These are phyloP conservation scores for Penicillium mononematosum DNA, from an alignment of 495 filamentous ascomycete genomes.

Conservation along the genomic window DNA sequence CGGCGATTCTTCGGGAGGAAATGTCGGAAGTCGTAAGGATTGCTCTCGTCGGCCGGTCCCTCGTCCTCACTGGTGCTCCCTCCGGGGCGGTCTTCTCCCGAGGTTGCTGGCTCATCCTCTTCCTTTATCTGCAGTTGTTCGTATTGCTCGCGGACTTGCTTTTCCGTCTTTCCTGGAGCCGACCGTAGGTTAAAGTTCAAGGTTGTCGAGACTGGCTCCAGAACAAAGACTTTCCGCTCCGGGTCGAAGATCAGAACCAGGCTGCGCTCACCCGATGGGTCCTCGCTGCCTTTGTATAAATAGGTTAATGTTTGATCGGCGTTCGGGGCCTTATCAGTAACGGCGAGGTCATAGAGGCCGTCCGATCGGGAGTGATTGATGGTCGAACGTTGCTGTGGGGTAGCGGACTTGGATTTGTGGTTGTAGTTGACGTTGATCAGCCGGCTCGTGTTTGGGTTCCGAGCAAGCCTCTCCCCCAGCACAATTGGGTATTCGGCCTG, in stretches of 20 bases:
- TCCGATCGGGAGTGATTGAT: conserved; percentile 41
- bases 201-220: conserved; percentile 50
- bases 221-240: conserved; percentile 47
- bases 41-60: conserved; percentile 49
- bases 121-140: conserved; percentile 45
- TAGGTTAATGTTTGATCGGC: conserved; percentile 46
- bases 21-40: conserved; percentile 60
- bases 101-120: conserved; percentile 38
- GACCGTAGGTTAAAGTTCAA: conserved; percentile 59
- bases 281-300: conserved; percentile 51
- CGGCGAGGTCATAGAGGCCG: conserved; percentile 48
- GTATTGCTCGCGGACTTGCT: conserved; percentile 46
- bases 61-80: conserved; percentile 43
- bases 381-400: conserved; percentile 37
- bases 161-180: conserved; percentile 47
- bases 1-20: conserved; percentile 48
- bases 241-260: conserved; percentile 55
- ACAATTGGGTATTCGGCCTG: conserved; percentile 50
- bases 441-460: conserved; percentile 22
- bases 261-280: conserved; percentile 41
- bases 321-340: conserved; percentile 49
- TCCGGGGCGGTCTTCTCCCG: conserved; percentile 41
- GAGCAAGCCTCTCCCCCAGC: conserved; percentile 42
- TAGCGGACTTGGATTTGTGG: conserved; percentile 52
- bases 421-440: conserved; percentile 52